phyloP scores from a whole-genome alignment of 2,329 filamentous ascomycete species.

The Plenodomus tracheiphilus region DNA sequence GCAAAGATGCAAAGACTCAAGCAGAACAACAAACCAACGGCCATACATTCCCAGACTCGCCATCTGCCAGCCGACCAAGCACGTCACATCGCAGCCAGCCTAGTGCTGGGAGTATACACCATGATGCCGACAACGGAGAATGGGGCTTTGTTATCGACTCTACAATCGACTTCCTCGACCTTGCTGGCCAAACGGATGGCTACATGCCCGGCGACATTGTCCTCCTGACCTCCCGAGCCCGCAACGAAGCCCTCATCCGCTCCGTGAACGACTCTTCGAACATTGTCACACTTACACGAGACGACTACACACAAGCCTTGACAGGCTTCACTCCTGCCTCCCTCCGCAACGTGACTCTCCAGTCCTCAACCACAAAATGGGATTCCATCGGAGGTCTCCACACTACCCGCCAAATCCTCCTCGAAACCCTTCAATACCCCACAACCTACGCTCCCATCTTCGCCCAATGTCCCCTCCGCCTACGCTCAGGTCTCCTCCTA shows the following conservation, averaged over 20 bases:
- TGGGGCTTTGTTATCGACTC: conserved; percentile 72
- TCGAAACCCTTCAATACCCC: conserved; percentile 95
- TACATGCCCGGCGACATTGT: conserved; percentile 97
- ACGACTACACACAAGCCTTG: conserved; percentile 82
- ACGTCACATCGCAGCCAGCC: conserved; percentile 50
- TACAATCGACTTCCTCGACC: conserved; percentile 85
- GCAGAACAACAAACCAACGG: conserved; percentile 24
- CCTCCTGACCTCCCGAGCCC: conserved; percentile 80
- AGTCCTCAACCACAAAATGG: conserved; percentile 91
- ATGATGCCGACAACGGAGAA: conserved; percentile 33
- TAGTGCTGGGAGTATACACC: conserved; percentile 38
- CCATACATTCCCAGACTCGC: conserved; percentile 46
- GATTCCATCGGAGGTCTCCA: conserved; percentile 86
- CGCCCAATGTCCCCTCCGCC: conserved; percentile 88
- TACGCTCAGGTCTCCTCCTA: conserved; percentile 87
- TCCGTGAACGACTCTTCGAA: conserved; percentile 59
- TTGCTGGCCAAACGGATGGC: conserved; percentile 92
- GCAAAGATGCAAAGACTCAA: conserved; percentile 45
- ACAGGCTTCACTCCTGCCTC: conserved; percentile 95
- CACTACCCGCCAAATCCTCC: conserved; percentile 83
- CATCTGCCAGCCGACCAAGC: conserved; percentile 52
- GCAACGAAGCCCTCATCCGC: conserved; percentile 90
- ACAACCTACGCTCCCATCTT: conserved; percentile 99
- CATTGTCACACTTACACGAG: conserved; percentile 65
- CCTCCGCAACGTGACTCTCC: conserved; percentile 88